Base-by-base conservation (phyloP, 805 yeast species). In the Wickerhamiella parazyma region DNA sequence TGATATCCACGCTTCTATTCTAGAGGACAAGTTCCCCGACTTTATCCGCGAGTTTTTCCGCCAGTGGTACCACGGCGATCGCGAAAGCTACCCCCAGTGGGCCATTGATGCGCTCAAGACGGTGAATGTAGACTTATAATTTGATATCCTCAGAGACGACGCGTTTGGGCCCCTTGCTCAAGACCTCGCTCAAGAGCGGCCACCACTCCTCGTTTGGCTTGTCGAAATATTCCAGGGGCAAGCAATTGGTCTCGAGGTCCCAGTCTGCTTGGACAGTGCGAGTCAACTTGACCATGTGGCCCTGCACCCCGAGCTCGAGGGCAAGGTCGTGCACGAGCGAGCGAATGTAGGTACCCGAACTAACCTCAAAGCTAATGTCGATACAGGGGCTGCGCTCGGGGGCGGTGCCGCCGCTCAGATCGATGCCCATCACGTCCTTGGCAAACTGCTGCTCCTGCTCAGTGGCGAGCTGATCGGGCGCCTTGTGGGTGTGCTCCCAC, bases 341-440 rank as follows among this genome's bases (percentile, higher is more conserved):
- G 51, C 99, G 71, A 39, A 91, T 86, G 55, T 91, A 91, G 0
- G 97, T 91, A 1, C 99, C 99, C 0, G 96, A 85, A 1, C 95
- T 80, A 0, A 89, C 98, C 28, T 73, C 71, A 3, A 93, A 74
- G 12, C 70, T 72, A 51, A 91, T 74, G 53, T 80, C 87, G 20
- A 89, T 54, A 39, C 80, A 53, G 1, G 65, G 65, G 8, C 55
- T 55, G 18, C 38, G 28, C n/a, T 45, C 12, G 20, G 40, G 44
- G 4, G 20, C 35, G 7, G 41, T 31, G 4, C 28, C 20, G 16
- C 25, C 16, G 9, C 45, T 44, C 8, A 45, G 34, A 17, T 43
- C 49, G 5, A 33, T 36, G 19, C 49, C 49, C 38, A 46, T 75
- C 6, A 81, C 71, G 56, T 70, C 58, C 49, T 65, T 56, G 50